A percentile compares a stretch with the other conserved stretches of the same genome.
Evolutionary conservation across 2,329 filamentous ascomycete genomes (phyloP).

Genomic region (Emericellopsis atlantica): DNA sequence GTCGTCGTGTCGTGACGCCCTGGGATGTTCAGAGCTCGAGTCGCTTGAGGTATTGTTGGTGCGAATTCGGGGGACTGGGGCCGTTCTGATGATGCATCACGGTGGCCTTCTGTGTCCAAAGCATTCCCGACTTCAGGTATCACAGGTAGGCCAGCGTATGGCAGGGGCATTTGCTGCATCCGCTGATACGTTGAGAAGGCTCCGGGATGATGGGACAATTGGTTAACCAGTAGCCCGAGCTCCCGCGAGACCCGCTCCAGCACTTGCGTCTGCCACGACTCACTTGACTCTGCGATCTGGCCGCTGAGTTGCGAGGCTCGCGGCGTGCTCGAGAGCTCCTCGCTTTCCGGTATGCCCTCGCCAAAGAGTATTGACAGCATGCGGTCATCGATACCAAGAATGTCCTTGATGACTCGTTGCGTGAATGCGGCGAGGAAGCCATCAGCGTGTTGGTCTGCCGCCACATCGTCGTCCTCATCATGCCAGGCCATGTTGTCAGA

Average conservation of each 20-base stretch:
- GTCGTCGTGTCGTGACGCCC: conserved; percentile 10
- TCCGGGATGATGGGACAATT: conserved; percentile 68
- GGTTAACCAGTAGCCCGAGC: conserved; percentile 70
- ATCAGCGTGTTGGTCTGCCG: conserved; percentile 37
- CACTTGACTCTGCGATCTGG: conserved; percentile 16
- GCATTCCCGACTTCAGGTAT: conserved; percentile 35
- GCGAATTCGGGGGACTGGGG: conserved; percentile 3
- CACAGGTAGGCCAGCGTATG: conserved; percentile 67
- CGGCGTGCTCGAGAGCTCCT: conserved; percentile 32
- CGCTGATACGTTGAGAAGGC: conserved; percentile 75
- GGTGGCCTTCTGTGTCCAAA: conserved; percentile 14
- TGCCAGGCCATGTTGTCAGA: conserved; percentile 36
- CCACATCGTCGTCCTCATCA: conserved; percentile 32
- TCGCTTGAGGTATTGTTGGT: conserved; percentile 4
- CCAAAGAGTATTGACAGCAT: conserved; percentile 80
- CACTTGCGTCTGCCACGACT: conserved; percentile 63
- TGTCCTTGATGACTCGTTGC: conserved; percentile 71
- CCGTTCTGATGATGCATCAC: conserved; percentile 4
- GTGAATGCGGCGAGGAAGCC: conserved; percentile 74
- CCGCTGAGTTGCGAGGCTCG: conserved; percentile 23
- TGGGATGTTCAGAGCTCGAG: conserved; percentile 18
- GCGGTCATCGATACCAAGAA: conserved; percentile 83
- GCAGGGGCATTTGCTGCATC: conserved; percentile 50
- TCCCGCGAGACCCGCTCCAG: conserved; percentile 79
- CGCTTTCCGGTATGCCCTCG: conserved; percentile 51